Base-by-base conservation (phyloP, 2,329 filamentous ascomycete genomes). In the Magnaporthales sp. region DNA sequence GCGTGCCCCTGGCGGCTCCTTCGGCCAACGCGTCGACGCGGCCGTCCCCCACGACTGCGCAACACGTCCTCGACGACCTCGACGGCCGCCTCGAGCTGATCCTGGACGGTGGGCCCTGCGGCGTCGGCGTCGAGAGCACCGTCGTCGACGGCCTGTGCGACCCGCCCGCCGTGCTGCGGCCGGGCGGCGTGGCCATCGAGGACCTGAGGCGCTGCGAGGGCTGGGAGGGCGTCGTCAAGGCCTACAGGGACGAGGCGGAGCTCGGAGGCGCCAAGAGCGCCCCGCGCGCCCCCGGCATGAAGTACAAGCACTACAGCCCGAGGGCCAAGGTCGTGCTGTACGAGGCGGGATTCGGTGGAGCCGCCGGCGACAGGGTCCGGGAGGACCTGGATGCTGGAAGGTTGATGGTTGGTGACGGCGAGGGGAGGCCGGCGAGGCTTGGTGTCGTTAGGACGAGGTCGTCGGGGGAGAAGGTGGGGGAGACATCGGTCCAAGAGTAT, bases 241-340 rank as follows among this genome's bases (percentile, higher is more conserved):
- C 86, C 11, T 98, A 97, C 77, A 88, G 89, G 73, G 92, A 97
- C 72, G 84, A 84, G 67, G 86, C 87, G 19, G 86, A 92, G 72
- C 82, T 86, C 24, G 89, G 86, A 64, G 64, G 32, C 38, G 60
- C 46, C 77, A 65, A 75, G 0, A 68, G 30, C 9, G 63, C 27
- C 0, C 95, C 95, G 0, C 84, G 92, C 67, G 95, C 95, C 0
- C 95, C 95, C 0, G 95, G 95, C 0, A 99, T 99, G 95, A 99
- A 99, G 78, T 99, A 99, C 76, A 92, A 95, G 75, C 95, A 99
- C 76, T 99, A 99, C 74, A 96, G 93, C 60, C 95, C 95, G 0
- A 91, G 89, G 76, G 96, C 95, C 1, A 87, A 84, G 62, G 93
- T 99, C 2, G 80, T 96, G 15, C 81, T 98, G 1, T 96, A 93